Base-by-base conservation (phyloP, 495 filamentous ascomycete species). In the Lophiotrema nucula region DNA sequence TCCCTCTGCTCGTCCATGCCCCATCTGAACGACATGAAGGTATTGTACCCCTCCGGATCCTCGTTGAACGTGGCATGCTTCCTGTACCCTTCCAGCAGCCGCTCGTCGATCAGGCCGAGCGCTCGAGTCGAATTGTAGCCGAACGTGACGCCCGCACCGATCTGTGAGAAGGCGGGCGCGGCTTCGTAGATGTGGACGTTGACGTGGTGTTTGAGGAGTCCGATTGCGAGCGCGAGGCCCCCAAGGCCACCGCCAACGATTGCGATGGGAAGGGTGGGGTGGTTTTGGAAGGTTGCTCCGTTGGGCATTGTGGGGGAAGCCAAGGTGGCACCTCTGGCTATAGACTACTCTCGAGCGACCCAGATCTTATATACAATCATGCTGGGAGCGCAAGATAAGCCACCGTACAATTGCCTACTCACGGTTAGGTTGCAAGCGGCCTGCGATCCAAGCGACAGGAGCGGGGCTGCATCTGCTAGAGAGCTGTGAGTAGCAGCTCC, bases 101-200 rank as follows among this genome's bases (percentile, higher is more conserved):
- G 21, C 1, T 37, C n/a, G 38, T 64, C 55, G 52, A 69, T 64
- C 25, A 64, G 38, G 3, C 28, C 18, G 15, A 70, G 61, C 0
- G 69, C 63, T 15, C 42, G 12, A 4, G 47, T 31, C 5, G 62
- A 46, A 45, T 70, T 72, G 13, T 60, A 56, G 11, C 65, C 65
- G 13, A 70, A 53, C 10, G 55, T 58, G 27, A 69, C 45, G 22
- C 64, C 68, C 12, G 64, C 63, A 3, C 66, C 59, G 13, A 69
- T 61, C 48, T 82, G 79, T 1, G 70, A 70, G 35, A 84, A 79
- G 0, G 60, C 59, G 4, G 64, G 46, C 0, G 76, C 76, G 10
- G 79, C 73, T 56, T 84, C 82, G 69, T 83, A 86, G 47, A 84
- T 66, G 4, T 71, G 78, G 46, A 77, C 61, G 1, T 72, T 67